Base-by-base conservation (phyloP, 2,329 filamentous ascomycete species). In the Bipolaris zeicola region DNA sequence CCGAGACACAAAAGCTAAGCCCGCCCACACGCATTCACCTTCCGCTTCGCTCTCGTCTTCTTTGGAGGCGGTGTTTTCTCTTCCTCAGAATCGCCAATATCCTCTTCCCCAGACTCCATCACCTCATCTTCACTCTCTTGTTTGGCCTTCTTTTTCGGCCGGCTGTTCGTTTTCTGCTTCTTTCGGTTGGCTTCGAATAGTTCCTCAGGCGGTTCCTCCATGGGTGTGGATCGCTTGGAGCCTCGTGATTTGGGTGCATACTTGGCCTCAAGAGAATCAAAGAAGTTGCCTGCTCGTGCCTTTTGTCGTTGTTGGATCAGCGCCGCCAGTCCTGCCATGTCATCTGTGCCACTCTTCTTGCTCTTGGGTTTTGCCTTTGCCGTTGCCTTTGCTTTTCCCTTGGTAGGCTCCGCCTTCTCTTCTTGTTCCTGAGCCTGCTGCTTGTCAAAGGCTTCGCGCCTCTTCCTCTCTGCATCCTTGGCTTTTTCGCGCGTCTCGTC, bases 141-240 rank as follows among this genome's bases (percentile, higher is more conserved):
- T 11, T 62, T 55, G 7, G 50, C 59, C 51, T 66, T 68, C 45
- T 66, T 69, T 34, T 65, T 68, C 11, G 58, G 51, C 8, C 57
- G 55, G 3, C 36, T 28, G 26, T 36, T 62, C 24, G 56, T 54
- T 57, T 66, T 72, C 44, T 63, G 60, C 58, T 71, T 73, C 64
- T 73, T 73, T 18, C 56, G 54, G 8, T 65, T 77, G 28, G 74
- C 74, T 50, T 69, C 62, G 50, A 87, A 87, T 13, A 83, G 82
- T 58, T 90, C 88, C 65, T 92, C 88, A 0, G 85, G 80, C 24
- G 84, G 85, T 69, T 86, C 84, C 50, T 84, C 82, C 63, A 74
- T 76, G 52, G 69, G 73, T 50, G 63, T 58, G 43, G 67, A 60
- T 63, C 78, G 80, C 34, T 78, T 80, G 66, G 84, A 85, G 53